Evolutionary conservation across 176 grass and related monocot species (phyloP).

Genomic region (Secale cereale): DNA sequence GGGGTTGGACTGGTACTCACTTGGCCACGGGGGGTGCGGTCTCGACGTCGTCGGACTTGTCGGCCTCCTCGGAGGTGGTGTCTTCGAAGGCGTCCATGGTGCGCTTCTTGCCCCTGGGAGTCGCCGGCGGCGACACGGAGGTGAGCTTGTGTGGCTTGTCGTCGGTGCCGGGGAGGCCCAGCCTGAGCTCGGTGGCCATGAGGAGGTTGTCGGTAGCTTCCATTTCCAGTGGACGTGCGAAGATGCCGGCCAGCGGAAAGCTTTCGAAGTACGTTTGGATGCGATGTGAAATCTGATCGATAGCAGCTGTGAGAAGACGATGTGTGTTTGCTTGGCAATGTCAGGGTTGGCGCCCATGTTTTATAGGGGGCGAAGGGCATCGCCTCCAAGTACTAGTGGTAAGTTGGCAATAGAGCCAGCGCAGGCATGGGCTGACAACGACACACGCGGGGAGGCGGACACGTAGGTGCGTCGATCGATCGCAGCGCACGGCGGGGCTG

Average conservation of each 20-base stretch:
- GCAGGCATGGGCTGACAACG: not conserved
- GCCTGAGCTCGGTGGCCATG: constrained; percentile 87
- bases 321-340: not conserved
- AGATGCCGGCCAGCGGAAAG: not conserved
- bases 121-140: not conserved
- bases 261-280: not conserved
- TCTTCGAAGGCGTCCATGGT: constrained; percentile 5
- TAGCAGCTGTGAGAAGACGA: not conserved
- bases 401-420: not conserved
- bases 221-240: constrained; percentile 28
- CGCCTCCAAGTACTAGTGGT: not conserved
- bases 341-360: constrained; percentile 17
- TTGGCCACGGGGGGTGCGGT: constrained; percentile 37
- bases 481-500: not conserved
- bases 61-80: not conserved
- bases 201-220: constrained; percentile 66
- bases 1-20: constrained; percentile 26
- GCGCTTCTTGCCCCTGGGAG: constrained; percentile 46
- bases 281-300: not conserved
- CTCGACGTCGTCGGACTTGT: constrained; percentile 1
- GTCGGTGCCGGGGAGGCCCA: constrained; percentile 75
- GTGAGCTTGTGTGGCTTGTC: not conserved
- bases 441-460: not conserved
- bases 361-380: constrained; percentile 28
- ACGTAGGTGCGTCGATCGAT: not conserved